Evolutionary conservation across 2,329 filamentous ascomycete genomes (phyloP), one percentile per base, ranked within the genome.

Genomic region (Penicillium sp.): DNA sequence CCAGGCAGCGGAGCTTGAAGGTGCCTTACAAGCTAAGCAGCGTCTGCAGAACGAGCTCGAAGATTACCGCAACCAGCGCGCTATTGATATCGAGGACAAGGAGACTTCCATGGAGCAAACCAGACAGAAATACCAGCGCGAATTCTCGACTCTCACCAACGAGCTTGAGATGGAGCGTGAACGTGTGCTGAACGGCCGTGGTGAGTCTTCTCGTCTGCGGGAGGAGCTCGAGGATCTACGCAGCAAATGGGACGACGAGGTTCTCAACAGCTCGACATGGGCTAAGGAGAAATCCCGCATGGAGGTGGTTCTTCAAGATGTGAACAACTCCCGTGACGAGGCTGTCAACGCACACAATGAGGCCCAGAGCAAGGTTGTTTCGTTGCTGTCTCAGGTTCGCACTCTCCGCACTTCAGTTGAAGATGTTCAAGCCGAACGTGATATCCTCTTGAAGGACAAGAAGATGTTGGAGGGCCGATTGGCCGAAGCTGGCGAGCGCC

Each of bases 161-260:
- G 94, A 99, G 75, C 85, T 99, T 24, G 93, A 97, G 70, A 84
- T 96, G 57, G 92, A 96, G 64, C 89, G 94, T 34, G 92, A 97
- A 71, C 93, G 95, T 81, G 81, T 89, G 80, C 76, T 97, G 79
- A 83, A 93, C 83, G 83, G 91, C 22, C 81, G 94, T 64, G 86
- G 89, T 34, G 92, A 97, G 74, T 95, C 93, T 60, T 84, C 88
- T 14, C 87, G 91, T 43, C 82, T 99, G 49, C 88, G 93, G n/a
- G 93, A 97, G 71, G 94, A 99, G 75, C 86, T 97, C 22, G 94
- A 99, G 66, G 92, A 96, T 66, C 83, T 97, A 55, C 87, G 94
- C 62, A 92, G 88, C 64, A 97, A 97, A 77, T 97, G 94, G 93
- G 94, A 99, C 67, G 91, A 97, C 66, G 93, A 99, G 75, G 91